Evolutionary conservation across 2,329 filamentous ascomycete genomes (phyloP).

Genomic region (Ophiobolus disseminans): DNA sequence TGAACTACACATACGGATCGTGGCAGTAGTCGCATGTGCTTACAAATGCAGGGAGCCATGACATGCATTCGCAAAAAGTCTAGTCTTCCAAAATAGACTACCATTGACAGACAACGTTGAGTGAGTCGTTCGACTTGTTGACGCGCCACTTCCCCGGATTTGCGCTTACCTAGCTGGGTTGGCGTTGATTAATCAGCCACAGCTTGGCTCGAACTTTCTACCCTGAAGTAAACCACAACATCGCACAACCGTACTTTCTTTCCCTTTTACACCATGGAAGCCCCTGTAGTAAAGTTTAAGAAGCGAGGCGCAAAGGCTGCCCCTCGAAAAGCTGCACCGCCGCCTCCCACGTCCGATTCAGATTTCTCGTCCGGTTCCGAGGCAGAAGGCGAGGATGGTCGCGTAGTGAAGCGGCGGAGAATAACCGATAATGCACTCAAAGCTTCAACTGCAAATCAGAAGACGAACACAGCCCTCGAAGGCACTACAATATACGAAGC

Average conservation of each 20-base stretch:
- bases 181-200: conserved; percentile 35
- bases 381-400: conserved; percentile 71
- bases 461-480: conserved; percentile 47
- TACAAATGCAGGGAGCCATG: too few species aligned
- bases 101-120: too few species aligned
- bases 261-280: conserved; percentile 42
- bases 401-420: conserved; percentile 78
- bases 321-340: conserved; percentile 81
- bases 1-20: too few species aligned
- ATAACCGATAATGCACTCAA: conserved; percentile 71
- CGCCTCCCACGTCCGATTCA: conserved; percentile 65
- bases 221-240: conserved; percentile 1
- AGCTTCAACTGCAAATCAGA: conserved; percentile 65
- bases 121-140: too few species aligned
- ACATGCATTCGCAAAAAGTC: too few species aligned
- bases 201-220: conserved; percentile 32
- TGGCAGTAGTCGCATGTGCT: too few species aligned
- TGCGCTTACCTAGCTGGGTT: too few species aligned
- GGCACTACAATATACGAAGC: conserved; percentile 64
- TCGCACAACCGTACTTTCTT: neutral
- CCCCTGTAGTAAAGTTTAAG: conserved; percentile 77
- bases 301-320: conserved; percentile 81
- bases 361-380: conserved; percentile 76
- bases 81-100: too few species aligned
- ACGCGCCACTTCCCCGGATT: conserved; percentile 22